phyloP scores from a whole-genome alignment of 2,329 filamentous ascomycete genomes.

The Pleurostoma richardsiae region DNA sequence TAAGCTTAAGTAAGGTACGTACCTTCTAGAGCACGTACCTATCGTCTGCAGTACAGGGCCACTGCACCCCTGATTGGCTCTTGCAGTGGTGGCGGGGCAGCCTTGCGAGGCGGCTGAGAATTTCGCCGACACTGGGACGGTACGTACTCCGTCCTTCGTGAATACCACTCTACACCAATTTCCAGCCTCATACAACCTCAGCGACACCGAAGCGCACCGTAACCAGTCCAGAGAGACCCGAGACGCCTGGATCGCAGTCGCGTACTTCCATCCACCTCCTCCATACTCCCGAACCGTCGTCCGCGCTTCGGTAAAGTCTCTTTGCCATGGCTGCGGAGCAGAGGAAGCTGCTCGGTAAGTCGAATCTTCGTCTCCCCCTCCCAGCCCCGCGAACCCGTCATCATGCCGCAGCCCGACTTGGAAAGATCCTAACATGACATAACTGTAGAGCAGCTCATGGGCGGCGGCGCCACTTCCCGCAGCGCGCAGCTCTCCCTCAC shows the following conservation, averaged over 20 bases:
- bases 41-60: not conserved
- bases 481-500: slow-evolving; percentile 80
- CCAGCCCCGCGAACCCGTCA: not conserved
- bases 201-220: too few relatives aligned
- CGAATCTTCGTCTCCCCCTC: not conserved
- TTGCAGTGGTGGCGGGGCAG: not conserved
- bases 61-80: slow-evolving; percentile 1
- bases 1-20: not conserved
- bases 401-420: not conserved
- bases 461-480: slow-evolving; percentile 66
- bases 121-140: not conserved
- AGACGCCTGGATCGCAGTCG: too few relatives aligned
- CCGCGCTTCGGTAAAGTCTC: not conserved
- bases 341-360: slow-evolving; percentile 80
- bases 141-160: not conserved
- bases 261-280: too few relatives aligned
- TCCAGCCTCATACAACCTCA: too few relatives aligned
- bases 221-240: too few relatives aligned
- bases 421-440: not conserved
- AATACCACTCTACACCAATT: too few relatives aligned
- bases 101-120: slow-evolving; percentile 1
- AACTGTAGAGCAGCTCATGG: slow-evolving; percentile 80
- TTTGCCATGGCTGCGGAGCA: slow-evolving; percentile 86
- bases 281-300: not conserved
- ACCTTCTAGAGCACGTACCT: too few relatives aligned